phyloP scores from a whole-genome alignment of 2,329 filamentous ascomycete species.

The Curvularia sp. region DNA sequence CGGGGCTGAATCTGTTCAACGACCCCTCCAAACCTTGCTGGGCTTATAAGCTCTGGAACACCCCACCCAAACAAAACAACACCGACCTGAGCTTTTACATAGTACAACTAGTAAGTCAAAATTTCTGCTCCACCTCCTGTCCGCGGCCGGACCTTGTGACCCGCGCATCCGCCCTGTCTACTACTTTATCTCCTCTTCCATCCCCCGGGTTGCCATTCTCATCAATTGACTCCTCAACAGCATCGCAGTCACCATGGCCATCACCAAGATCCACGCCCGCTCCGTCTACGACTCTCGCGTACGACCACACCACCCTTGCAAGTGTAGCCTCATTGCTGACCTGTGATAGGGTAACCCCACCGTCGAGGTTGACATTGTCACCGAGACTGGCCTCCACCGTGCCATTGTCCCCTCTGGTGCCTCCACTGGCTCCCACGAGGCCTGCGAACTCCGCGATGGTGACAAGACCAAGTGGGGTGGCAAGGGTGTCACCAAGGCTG shows the following conservation, averaged over 20 bases:
- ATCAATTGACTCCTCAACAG: constrained; percentile 36
- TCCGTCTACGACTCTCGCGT: constrained; percentile 94
- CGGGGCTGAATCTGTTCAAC: constrained; percentile 35
- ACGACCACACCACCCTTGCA: constrained; percentile 14
- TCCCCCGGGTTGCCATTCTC: constrained; percentile 16
- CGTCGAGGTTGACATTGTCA: constrained; percentile 97
- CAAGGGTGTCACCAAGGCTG: constrained; percentile 64
- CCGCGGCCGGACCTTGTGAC: constrained; percentile 46
- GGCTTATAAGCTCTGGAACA: constrained; percentile 29
- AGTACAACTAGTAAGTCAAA: constrained; percentile 44
- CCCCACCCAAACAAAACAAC: constrained; percentile 38
- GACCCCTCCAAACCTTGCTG: constrained; percentile 33
- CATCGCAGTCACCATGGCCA: constrained; percentile 70
- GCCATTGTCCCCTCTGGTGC: constrained; percentile 97
- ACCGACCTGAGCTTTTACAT: constrained; percentile 32
- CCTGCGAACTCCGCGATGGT: constrained; percentile 61
- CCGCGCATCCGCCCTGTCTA: constrained; percentile 31
- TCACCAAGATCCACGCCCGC: constrained; percentile 65
- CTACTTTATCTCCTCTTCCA: constrained; percentile 11
- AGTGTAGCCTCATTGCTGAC: constrained; percentile 17
- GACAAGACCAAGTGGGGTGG: constrained; percentile 62
- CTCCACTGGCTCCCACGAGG: constrained; percentile 71
- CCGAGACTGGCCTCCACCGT: constrained; percentile 94
- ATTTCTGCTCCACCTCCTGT: constrained; percentile 33
- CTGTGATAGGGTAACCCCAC: constrained; percentile 77